Evolutionary conservation across 768 basidiomycete genomes (phyloP).

Genomic region (Kwoniella sp.): DNA sequence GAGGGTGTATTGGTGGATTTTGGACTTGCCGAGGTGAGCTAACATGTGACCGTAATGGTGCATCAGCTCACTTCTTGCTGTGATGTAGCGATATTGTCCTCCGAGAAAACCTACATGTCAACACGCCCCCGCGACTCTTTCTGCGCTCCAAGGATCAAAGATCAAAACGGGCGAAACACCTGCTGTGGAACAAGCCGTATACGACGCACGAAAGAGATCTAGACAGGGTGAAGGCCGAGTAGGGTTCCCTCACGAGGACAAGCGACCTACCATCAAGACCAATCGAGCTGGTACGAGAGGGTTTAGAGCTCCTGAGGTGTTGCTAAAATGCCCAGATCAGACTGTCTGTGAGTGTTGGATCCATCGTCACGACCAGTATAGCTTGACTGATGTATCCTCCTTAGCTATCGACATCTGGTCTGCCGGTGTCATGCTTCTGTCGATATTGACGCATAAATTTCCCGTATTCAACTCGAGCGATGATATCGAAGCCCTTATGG

Average conservation of each 20-base stretch:
- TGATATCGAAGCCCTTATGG: slow-evolving; percentile 93
- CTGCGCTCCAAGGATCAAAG: slow-evolving; percentile 70
- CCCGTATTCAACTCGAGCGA: slow-evolving; percentile 92
- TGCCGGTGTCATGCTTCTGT: slow-evolving; percentile 84
- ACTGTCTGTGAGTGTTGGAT: slow-evolving; percentile 70
- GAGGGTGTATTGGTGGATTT: slow-evolving; percentile 90
- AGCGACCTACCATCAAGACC: slow-evolving; percentile 74
- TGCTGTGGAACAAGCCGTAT: slow-evolving; percentile 54
- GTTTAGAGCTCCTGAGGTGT: slow-evolving; percentile 93
- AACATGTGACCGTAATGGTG: neutral
- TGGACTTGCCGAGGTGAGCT: slow-evolving; percentile 84
- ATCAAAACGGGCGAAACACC: slow-evolving; percentile 60
- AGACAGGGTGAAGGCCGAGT: slow-evolving; percentile 49
- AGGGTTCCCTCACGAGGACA: slow-evolving; percentile 53
- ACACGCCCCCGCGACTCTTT: slow-evolving; percentile 68
- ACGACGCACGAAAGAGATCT: slow-evolving; percentile 49
- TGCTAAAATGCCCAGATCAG: slow-evolving; percentile 91
- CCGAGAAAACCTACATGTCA: slow-evolving; percentile 62
- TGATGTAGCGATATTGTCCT: slow-evolving; percentile 48
- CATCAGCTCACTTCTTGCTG: neutral
- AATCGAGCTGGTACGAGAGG: slow-evolving; percentile 96
- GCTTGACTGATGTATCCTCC: slow-evolving; percentile 3
- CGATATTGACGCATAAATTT: slow-evolving; percentile 88
- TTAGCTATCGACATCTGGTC: slow-evolving; percentile 97
- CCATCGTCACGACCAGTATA: slow-evolving; percentile 14